Conservation (phyloP, 2,329 filamentous ascomycete species). For the Venturia aucupariae region DNA sequence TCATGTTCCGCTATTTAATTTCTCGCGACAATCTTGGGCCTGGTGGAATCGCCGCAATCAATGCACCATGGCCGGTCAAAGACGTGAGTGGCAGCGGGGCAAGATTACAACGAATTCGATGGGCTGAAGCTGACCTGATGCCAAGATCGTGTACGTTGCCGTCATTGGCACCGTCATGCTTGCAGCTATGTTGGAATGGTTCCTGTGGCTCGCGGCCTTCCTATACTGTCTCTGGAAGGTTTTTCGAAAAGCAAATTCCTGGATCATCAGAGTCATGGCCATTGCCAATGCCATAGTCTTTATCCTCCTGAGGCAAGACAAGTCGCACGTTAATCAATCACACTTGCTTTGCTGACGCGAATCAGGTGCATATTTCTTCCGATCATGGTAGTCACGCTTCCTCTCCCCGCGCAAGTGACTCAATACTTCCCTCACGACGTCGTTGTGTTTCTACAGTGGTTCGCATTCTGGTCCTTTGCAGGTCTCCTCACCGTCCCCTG, state of each 20-base stretch:
- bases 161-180: constrained; percentile 76
- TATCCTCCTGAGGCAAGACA: constrained; percentile 59
- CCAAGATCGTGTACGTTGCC: constrained; percentile 72
- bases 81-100: constrained; percentile 28
- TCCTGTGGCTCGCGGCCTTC: constrained; percentile 90
- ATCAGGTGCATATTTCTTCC: constrained; percentile 74
- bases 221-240: constrained; percentile 85
- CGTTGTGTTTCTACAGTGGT: constrained; percentile 75
- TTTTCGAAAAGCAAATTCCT: constrained; percentile 80
- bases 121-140: neutral
- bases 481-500: constrained; percentile 78
- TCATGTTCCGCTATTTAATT: neutral
- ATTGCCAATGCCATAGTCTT: constrained; percentile 67
- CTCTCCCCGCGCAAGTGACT: constrained; percentile 64
- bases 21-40: neutral
- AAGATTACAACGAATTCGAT: neutral
- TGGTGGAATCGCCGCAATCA: constrained; percentile 25
- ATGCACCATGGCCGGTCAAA: constrained; percentile 30
- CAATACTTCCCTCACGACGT: constrained; percentile 61
- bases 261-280: constrained; percentile 72
- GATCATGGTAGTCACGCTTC: constrained; percentile 88
- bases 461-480: constrained; percentile 90
- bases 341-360: constrained; percentile 19
- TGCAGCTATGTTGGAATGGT: constrained; percentile 82
- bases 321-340: no score